Conservation (phyloP, 2,329 filamentous ascomycete genomes). For the Blastomyces silverae region DNA sequence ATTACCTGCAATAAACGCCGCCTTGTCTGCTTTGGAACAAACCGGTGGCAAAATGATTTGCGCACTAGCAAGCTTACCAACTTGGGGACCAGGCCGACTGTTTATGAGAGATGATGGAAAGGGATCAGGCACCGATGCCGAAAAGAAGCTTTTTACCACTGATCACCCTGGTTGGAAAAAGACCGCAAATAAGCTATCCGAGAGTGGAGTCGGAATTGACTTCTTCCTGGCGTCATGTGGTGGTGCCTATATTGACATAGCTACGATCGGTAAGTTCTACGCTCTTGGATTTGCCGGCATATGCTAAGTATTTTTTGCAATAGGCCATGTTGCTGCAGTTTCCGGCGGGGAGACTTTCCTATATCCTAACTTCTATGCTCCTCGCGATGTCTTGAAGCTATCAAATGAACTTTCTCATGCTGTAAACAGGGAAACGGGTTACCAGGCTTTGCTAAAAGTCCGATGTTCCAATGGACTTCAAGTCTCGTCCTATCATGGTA, state of each 20-base stretch:
- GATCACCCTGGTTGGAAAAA: slow-evolving; percentile 87
- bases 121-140: slow-evolving; percentile 74
- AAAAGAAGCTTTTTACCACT: slow-evolving; percentile 85
- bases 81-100: slow-evolving; percentile 80
- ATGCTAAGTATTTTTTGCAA: slow-evolving; percentile 17
- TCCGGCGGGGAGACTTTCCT: slow-evolving; percentile 96
- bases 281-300: slow-evolving; percentile 17
- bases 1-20: slow-evolving; percentile 75
- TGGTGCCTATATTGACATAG: slow-evolving; percentile 86
- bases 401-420: slow-evolving; percentile 79
- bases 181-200: slow-evolving; percentile 77
- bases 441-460: slow-evolving; percentile 96
- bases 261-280: slow-evolving; percentile 65
- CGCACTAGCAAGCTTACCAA: slow-evolving; percentile 78
- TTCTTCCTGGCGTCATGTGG: slow-evolving; percentile 91
- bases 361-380: slow-evolving; percentile 90
- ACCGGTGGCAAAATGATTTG: slow-evolving; percentile 92
- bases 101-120: slow-evolving; percentile 85
- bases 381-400: slow-evolving; percentile 76
- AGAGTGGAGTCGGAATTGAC: slow-evolving; percentile 78
- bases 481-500: slow-evolving; percentile 88
- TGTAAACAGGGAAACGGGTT: slow-evolving; percentile 83
- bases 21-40: slow-evolving; percentile 70
- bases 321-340: slow-evolving; percentile 73
- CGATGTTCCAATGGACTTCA: slow-evolving; percentile 95